phyloP scores from a whole-genome alignment of 75 land plant species.

The Azolla pinnata region DNA sequence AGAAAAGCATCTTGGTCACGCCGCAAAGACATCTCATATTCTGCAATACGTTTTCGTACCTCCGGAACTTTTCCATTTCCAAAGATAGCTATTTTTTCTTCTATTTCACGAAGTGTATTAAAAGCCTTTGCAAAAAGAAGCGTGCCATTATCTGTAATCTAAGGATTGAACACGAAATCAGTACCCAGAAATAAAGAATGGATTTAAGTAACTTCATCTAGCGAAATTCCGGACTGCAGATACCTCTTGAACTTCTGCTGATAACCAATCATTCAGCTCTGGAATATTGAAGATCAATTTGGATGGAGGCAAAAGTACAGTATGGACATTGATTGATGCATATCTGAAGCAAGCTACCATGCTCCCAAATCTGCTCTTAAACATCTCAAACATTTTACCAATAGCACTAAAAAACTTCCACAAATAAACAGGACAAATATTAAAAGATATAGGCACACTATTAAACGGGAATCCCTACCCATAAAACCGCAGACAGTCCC shows the following conservation, averaged over 20 bases:
- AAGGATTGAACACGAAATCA: too few species aligned
- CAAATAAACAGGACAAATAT: too few species aligned
- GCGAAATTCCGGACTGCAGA: neutral
- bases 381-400: neutral
- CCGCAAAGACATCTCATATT: conserved; percentile 39
- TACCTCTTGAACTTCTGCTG: conserved; percentile 65
- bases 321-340: conserved; percentile 59
- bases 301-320: conserved; percentile 67
- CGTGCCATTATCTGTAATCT: conserved; percentile 55
- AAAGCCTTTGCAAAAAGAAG: conserved; percentile 57
- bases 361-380: conserved; percentile 50
- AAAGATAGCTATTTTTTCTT: conserved; percentile 25
- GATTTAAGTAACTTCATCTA: neutral
- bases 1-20: conserved; percentile 16
- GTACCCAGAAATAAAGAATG: neutral
- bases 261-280: conserved; percentile 57
- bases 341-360: conserved; percentile 85
- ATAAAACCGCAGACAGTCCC: conserved; percentile 92
- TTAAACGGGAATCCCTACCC: too few species aligned
- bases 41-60: conserved; percentile 32
- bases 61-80: conserved; percentile 30
- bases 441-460: too few species aligned
- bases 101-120: conserved; percentile 37
- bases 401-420: neutral
- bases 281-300: conserved; percentile 59